Conservation (phyloP, 2,329 filamentous ascomycete species). For the Plectosphaerella plurivora region DNA sequence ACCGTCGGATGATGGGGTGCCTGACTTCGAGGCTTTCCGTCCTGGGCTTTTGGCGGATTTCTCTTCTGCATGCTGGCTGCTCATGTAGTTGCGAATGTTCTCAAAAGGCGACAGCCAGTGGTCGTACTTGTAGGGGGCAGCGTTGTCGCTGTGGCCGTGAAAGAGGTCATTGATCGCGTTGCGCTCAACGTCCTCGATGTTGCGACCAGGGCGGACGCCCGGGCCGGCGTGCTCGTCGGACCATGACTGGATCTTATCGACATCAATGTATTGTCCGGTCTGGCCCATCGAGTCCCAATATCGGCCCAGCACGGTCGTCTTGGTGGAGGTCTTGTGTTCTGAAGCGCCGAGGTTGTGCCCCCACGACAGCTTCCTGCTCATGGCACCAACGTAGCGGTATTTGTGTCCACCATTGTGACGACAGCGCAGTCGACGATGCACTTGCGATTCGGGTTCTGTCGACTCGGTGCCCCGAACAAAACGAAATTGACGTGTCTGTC, state of each 20-base stretch:
- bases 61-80: constrained; percentile 1
- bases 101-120: constrained; percentile 24
- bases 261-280: constrained; percentile 27
- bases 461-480: constrained; percentile 43
- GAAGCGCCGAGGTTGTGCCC: constrained; percentile 31
- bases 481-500: constrained; percentile 43
- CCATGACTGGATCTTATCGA: constrained; percentile 28
- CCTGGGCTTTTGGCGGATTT: constrained; percentile 5
- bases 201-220: constrained; percentile 32
- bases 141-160: constrained; percentile 18
- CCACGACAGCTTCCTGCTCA: constrained; percentile 42
- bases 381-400: constrained; percentile 39
- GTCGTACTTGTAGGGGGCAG: constrained; percentile 14
- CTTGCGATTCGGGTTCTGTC: constrained; percentile 29
- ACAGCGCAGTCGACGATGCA: constrained; percentile 36
- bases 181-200: constrained; percentile 39
- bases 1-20: neutral
- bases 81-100: constrained; percentile 28
- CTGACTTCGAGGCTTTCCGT: constrained; percentile 14
- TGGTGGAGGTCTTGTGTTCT: constrained; percentile 30
- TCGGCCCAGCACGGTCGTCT: constrained; percentile 32
- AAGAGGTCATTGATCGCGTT: constrained; percentile 39
- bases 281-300: constrained; percentile 28
- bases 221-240: constrained; percentile 25
- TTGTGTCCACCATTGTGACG: constrained; percentile 34